Evolutionary conservation across 495 filamentous ascomycete species (phyloP), one percentile per base, ranked within the genome.

Genomic region (Margaritispora aquatica): DNA sequence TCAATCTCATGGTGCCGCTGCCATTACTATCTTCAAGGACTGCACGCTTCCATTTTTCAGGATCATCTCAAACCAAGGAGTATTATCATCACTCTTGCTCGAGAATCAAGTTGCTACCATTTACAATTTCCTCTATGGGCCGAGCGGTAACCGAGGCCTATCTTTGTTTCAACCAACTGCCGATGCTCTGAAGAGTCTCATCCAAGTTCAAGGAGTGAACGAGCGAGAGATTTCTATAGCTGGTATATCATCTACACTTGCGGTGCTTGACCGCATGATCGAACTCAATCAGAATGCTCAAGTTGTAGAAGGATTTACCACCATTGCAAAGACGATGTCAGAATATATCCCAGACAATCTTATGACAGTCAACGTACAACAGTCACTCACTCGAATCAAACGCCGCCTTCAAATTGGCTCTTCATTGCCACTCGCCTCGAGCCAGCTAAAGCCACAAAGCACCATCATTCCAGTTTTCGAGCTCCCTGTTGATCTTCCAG

Each of bases 91-190:
- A 0, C 64, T 80, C 26, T 69, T 84, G 1, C 64, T 86, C 4
- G 82, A 86, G 60, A 74, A 71, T 34, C 66, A 75, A 5, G 72
- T 86, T 31, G 78, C 70, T 21, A 83, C 76, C 1, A 82, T 87
- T 29, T 84, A 79, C 66, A 83, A 76, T 54, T 74, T 76, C 60
- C 62, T 87, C 19, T 84, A 73, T 58, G 82, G 84, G 21, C 63
- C 69, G 15, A 65, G 58, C 50, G 83, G 84, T 20, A 68, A 68
- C 13, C 71, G 80, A 24, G 76, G 71, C 4, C 62, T 78, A 22
- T 51, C 31, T 21, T 26, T 58, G 5, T 65, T 65, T 50, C 58
- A 51, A 8, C 61, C 23, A 58, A 58, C 49, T 58, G 54, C 58
- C 54, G 61, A 53, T 55, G 62, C 58, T 44, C 58, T 65, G 46